These are phyloP conservation scores for Zygosaccharomyces gambellarensis DNA, from an alignment of 805 yeast genomes.

Conservation along the genomic window DNA sequence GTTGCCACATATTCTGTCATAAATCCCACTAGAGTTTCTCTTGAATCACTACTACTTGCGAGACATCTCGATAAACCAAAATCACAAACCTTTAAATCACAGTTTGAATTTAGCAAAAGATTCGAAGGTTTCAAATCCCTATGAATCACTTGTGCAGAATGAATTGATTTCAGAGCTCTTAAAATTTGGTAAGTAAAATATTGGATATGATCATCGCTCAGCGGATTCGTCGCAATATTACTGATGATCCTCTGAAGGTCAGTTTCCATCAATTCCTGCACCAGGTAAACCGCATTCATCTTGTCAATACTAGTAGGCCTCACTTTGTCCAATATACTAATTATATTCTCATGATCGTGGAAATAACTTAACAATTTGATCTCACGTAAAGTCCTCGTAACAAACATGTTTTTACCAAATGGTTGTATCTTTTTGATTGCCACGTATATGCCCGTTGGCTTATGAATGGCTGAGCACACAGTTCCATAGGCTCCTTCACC, in stretches of 20 bases:
- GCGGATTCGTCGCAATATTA: conserved; percentile 38
- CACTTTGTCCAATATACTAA: conserved; percentile 60
- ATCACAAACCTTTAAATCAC: conserved; percentile 75
- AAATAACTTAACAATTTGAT: conserved; percentile 60
- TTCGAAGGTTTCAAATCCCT: conserved; percentile 76
- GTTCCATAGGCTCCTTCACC: conserved; percentile 85
- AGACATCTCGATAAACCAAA: conserved; percentile 67
- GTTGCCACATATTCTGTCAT: conserved; percentile 82
- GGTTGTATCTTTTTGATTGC: conserved; percentile 79
- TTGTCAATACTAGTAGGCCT: conserved; percentile 53
- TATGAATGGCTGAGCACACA: conserved; percentile 65
- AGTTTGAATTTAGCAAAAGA: conserved; percentile 58
- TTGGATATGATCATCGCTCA: conserved; percentile 64
- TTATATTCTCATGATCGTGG: conserved; percentile 66
- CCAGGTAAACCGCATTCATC: conserved; percentile 66
- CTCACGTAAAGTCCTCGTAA: conserved; percentile 68
- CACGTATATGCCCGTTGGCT: conserved; percentile 55
- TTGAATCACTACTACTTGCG: conserved; percentile 37
- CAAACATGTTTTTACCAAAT: conserved; percentile 57
- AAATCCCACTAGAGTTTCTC: conserved; percentile 46
- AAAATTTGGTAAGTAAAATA: conserved; percentile 67
- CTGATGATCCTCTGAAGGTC: conserved; percentile 62
- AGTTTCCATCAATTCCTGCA: conserved; percentile 75
- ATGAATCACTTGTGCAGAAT: conserved; percentile 68
- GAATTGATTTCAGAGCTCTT: conserved; percentile 66